Evolutionary conservation across 495 filamentous ascomycete genomes (phyloP).

Genomic region (Neurospora sublineolata): DNA sequence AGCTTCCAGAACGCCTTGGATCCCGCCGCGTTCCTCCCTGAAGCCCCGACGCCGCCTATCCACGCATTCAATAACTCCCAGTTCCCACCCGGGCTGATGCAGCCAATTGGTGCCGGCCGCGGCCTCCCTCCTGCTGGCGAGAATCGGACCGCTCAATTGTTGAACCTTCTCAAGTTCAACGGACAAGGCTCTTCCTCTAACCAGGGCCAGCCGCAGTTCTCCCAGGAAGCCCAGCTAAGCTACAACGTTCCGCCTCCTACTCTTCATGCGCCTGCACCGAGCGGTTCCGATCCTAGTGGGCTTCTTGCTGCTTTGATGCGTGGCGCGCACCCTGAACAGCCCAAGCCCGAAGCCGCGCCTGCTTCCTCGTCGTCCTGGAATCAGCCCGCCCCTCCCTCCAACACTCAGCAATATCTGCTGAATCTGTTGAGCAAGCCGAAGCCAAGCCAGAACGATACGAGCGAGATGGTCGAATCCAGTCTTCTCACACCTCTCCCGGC

Average conservation of each 20-base stretch:
- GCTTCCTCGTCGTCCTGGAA: slow-evolving; percentile 24
- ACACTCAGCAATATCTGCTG: slow-evolving; percentile 42
- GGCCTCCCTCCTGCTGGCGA: slow-evolving; percentile 19
- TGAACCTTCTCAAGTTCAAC: slow-evolving; percentile 82
- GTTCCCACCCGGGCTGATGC: slow-evolving; percentile 28
- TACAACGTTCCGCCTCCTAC: slow-evolving; percentile 16
- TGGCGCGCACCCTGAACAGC: slow-evolving; percentile 28
- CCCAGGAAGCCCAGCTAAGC: neutral
- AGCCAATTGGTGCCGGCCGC: slow-evolving; percentile 30
- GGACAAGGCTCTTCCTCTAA: slow-evolving; percentile 29
- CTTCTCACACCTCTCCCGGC: slow-evolving; percentile 28
- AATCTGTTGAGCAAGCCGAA: slow-evolving; percentile 43
- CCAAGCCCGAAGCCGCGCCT: slow-evolving; percentile 24
- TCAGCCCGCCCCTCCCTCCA: slow-evolving; percentile 27
- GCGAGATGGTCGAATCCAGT: slow-evolving; percentile 30
- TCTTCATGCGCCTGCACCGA: slow-evolving; percentile 37
- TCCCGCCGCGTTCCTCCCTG: slow-evolving; percentile 33
- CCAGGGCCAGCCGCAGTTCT: slow-evolving; percentile 6
- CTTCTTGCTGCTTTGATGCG: slow-evolving; percentile 44
- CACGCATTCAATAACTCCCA: slow-evolving; percentile 28
- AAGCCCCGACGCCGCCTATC: slow-evolving; percentile 37
- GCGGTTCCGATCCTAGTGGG: slow-evolving; percentile 35
- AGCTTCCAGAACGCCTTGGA: slow-evolving; percentile 18
- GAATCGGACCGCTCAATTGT: slow-evolving; percentile 56
- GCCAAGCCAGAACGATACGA: slow-evolving; percentile 36